These are phyloP conservation scores for Trichosporon coremiiforme DNA, from an alignment of 1,284 basidiomycete genomes.

Conservation along the genomic window DNA sequence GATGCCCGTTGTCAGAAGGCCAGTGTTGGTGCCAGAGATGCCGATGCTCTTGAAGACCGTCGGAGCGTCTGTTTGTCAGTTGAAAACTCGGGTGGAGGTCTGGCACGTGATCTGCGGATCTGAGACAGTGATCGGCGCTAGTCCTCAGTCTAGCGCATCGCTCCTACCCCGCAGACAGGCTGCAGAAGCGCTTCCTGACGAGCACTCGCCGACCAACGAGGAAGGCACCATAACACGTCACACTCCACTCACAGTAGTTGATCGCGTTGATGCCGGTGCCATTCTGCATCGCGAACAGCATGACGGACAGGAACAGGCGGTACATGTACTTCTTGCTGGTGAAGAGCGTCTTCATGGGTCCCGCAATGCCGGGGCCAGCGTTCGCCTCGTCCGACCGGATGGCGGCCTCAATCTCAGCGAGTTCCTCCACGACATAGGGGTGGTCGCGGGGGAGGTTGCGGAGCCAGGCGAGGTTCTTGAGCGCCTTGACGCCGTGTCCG, in stretches of 20 bases:
- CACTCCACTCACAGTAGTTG: constrained; percentile 36
- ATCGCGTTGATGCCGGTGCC: constrained; percentile 27
- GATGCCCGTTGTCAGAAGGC: constrained; percentile 52
- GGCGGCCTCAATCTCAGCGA: constrained; percentile 37
- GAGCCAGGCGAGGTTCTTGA: constrained; percentile 57
- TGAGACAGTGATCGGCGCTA: neutral
- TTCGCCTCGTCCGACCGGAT: constrained; percentile 40
- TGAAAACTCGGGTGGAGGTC: neutral
- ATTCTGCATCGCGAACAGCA: constrained; percentile 29
- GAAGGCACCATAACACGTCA: too few relatives aligned
- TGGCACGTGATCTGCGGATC: neutral
- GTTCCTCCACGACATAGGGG: constrained; percentile 55
- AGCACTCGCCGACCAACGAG: neutral
- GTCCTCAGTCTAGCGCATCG: neutral
- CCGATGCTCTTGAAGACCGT: constrained; percentile 54
- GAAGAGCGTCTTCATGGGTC: constrained; percentile 24
- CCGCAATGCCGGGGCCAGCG: constrained; percentile 21
- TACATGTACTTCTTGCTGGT: neutral
- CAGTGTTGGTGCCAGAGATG: constrained; percentile 43
- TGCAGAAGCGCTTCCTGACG: neutral
- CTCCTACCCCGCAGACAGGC: neutral
- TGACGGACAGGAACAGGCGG: constrained; percentile 22
- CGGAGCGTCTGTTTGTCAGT: constrained; percentile 27
- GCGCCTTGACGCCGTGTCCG: constrained; percentile 54
- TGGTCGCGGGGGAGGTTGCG: constrained; percentile 56